phyloP scores from a whole-genome alignment of 306 rosid genomes.

The Lathyrus tuberosus region DNA sequence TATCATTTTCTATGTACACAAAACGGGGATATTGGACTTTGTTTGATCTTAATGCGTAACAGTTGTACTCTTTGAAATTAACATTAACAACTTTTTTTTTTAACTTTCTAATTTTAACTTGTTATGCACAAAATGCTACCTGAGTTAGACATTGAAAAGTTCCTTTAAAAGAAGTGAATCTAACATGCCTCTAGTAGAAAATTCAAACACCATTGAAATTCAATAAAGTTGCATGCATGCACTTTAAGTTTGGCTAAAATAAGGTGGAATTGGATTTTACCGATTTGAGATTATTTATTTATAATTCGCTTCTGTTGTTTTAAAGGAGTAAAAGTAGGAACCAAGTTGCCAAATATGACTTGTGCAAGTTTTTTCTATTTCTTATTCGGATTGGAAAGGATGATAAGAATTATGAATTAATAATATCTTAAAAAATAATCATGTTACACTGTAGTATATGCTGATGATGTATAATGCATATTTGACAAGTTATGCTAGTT shows the following conservation, averaged over 20 bases:
- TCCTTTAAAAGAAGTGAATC: conserved; percentile 19
- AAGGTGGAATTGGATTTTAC: conserved; percentile 25
- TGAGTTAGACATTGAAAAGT: conserved; percentile 36
- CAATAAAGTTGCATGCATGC: conserved; percentile 1
- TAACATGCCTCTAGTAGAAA: conserved; percentile 33
- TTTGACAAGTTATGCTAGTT: conserved; percentile 33
- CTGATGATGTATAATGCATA: conserved; percentile 42
- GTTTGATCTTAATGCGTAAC: conserved; percentile 55
- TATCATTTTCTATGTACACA: conserved; percentile 44
- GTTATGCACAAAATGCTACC: conserved; percentile 37
- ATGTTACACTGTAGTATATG: conserved; percentile 38
- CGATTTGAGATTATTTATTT: conserved; percentile 7
- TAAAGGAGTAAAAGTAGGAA: conserved; percentile 14
- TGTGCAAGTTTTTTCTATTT: neutral
- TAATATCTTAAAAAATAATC: conserved; percentile 18
- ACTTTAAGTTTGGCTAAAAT: conserved; percentile 8
- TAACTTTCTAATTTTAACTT: conserved; percentile 29
- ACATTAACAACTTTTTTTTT: neutral
- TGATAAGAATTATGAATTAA: conserved; percentile 18
- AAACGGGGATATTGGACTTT: conserved; percentile 39
- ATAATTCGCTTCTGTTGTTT: neutral
- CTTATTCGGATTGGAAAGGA: neutral
- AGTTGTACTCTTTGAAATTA: conserved; percentile 50
- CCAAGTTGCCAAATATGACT: conserved; percentile 32
- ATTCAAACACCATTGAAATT: conserved; percentile 30